These are phyloP conservation scores for Trametes cinnabarina DNA, from an alignment of 768 basidiomycete species.

Conservation along the genomic window DNA sequence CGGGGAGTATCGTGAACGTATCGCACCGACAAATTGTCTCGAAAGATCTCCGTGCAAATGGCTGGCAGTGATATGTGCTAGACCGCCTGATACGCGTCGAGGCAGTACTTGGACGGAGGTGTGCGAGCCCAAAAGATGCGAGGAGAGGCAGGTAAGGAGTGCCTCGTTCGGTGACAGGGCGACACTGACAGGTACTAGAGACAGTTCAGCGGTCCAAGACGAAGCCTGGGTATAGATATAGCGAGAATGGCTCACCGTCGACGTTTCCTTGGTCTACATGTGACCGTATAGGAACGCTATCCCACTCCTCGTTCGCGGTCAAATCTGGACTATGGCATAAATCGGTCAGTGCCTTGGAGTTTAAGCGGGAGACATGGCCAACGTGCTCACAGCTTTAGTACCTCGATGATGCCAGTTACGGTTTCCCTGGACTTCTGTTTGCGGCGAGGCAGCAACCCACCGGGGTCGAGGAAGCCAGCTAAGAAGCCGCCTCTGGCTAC, in stretches of 20 bases:
- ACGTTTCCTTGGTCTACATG: constrained; percentile 33
- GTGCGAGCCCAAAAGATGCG: constrained; percentile 30
- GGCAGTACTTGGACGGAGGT: constrained; percentile 24
- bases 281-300: constrained; percentile 45
- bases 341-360: background rate
- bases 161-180: constrained; percentile 57
- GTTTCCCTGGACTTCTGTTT: constrained; percentile 37
- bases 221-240: too few species aligned
- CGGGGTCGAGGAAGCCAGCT: constrained; percentile 47
- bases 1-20: constrained; percentile 51
- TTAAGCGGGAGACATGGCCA: background rate
- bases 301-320: constrained; percentile 49
- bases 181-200: constrained; percentile 58
- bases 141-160: constrained; percentile 54
- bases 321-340: constrained; percentile 47
- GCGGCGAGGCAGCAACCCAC: constrained; percentile 39
- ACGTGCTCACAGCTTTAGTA: constrained; percentile 52
- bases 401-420: constrained; percentile 46
- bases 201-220: background rate
- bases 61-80: background rate
- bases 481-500: constrained; percentile 38
- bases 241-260: background rate
- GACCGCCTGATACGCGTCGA: constrained; percentile 6
- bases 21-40: constrained; percentile 36
- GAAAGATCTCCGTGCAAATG: constrained; percentile 18